Conservation (phyloP, 176 grass and related monocot species). For the Melocanna baccifera region DNA sequence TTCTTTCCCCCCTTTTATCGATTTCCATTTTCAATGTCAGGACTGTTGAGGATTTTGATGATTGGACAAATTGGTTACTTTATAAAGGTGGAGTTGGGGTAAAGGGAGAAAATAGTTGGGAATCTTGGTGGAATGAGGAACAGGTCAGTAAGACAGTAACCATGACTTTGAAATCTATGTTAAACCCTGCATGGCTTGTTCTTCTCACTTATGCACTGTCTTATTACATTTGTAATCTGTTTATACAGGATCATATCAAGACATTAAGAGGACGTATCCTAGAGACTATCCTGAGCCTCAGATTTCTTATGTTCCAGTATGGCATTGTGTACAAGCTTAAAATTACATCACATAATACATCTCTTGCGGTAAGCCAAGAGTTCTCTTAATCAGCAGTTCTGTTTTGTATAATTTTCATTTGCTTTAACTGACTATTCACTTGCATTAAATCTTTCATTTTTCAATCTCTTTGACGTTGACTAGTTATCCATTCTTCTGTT, state of each 20-base stretch:
- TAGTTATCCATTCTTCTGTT: background rate
- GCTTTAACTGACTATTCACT: background rate
- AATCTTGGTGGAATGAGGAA: constrained; percentile 97
- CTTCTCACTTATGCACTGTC: background rate
- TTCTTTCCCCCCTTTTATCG: background rate
- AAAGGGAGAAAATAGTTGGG: constrained; percentile 92
- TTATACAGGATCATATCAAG: constrained; percentile 69
- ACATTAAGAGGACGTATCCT: constrained; percentile 79
- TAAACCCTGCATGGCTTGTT: constrained; percentile 3
- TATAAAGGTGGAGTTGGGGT: constrained; percentile 98
- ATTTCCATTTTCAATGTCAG: constrained; percentile 31
- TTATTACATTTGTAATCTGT: constrained; percentile 6
- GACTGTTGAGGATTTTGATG: constrained; percentile 93
- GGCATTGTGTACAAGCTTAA: constrained; percentile 94
- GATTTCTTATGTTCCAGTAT: constrained; percentile 92
- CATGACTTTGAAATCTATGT: background rate
- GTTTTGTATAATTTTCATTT: background rate
- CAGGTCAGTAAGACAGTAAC: constrained; percentile 54
- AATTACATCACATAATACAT: constrained; percentile 61
- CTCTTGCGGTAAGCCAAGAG: constrained; percentile 67
- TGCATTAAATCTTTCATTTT: background rate
- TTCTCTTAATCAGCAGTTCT: background rate
- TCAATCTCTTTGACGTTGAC: background rate
- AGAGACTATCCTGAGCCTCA: constrained; percentile 81
- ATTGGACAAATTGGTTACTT: constrained; percentile 93